Percentiles rank a stretch among this genome's conserved stretches.
phyloP scores from a whole-genome alignment of 768 basidiomycete genomes.

The Pleurotus sapidus region DNA sequence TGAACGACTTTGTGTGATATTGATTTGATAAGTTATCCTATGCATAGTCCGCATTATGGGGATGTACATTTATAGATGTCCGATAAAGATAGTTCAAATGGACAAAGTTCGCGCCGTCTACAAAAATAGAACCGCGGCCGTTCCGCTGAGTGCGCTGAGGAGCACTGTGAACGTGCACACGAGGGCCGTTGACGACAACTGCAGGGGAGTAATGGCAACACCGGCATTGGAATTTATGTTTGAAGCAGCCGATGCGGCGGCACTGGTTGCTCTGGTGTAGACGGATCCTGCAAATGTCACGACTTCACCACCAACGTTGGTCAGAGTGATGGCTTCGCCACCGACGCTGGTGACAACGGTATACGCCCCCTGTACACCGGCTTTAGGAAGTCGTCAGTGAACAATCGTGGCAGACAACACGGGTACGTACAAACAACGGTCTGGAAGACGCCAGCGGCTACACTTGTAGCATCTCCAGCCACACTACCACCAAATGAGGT shows the following conservation, averaged over 20 bases:
- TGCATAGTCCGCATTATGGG: neutral
- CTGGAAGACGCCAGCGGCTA: constrained; percentile 29
- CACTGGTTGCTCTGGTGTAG: constrained; percentile 47
- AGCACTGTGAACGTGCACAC: constrained; percentile 34
- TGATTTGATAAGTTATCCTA: neutral
- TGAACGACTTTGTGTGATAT: neutral
- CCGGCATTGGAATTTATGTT: constrained; percentile 23
- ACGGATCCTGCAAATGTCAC: constrained; percentile 53
- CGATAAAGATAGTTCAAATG: neutral
- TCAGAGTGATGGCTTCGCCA: constrained; percentile 28
- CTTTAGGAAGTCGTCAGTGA: constrained; percentile 31
- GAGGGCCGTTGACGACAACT: constrained; percentile 25
- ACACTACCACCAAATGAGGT: constrained; percentile 25
- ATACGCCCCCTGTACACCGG: constrained; percentile 46
- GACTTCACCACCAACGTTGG: constrained; percentile 51
- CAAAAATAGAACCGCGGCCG: constrained; percentile 29
- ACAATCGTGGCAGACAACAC: constrained; percentile 11
- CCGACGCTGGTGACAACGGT: constrained; percentile 60
- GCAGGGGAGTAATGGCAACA: constrained; percentile 16
- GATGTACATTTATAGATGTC: neutral
- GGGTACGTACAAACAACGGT: constrained; percentile 37
- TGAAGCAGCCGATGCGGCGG: constrained; percentile 26
- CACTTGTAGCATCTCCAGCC: constrained; percentile 26
- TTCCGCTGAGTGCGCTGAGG: constrained; percentile 37
- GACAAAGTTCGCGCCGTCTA: neutral